Evolutionary conservation across 257 asterid species (phyloP).

Genomic region (Fraxinus cuspidata): DNA sequence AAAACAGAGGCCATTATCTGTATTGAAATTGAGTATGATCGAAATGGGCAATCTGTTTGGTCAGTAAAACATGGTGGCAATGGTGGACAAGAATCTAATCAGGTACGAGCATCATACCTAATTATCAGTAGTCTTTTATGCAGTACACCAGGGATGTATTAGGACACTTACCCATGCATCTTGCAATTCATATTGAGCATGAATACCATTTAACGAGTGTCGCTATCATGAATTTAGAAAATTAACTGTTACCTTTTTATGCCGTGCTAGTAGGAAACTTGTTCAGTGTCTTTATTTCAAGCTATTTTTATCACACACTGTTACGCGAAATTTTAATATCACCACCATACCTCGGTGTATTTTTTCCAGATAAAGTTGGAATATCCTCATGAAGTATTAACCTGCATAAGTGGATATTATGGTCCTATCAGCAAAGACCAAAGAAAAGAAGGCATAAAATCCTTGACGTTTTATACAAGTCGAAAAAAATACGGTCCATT

Average conservation of each 20-base stretch:
- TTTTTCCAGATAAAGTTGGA: conserved; percentile 64
- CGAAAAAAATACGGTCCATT: conserved; percentile 67
- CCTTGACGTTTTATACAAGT: conserved; percentile 62
- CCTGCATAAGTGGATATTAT: conserved; percentile 68
- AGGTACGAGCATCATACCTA: conserved; percentile 37
- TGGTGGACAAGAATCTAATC: conserved; percentile 46
- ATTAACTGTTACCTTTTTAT: neutral
- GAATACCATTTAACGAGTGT: neutral
- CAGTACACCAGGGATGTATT: neutral
- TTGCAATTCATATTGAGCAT: neutral
- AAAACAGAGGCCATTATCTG: conserved; percentile 56
- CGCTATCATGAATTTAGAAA: neutral
- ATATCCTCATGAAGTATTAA: conserved; percentile 66
- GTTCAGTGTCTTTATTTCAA: neutral
- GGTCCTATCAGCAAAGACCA: conserved; percentile 49
- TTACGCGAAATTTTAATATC: neutral
- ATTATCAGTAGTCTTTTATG: neutral
- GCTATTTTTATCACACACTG: neutral
- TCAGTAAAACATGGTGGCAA: conserved; percentile 74
- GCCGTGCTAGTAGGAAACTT: neutral
- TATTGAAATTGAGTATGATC: conserved; percentile 75
- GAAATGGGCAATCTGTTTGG: conserved; percentile 87
- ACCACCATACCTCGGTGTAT: neutral
- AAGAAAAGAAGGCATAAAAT: conserved; percentile 49
- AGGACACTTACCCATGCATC: neutral